Evolutionary conservation across 1,139 yeast species (phyloP).

Genomic region (Kodamaea sp.): DNA sequence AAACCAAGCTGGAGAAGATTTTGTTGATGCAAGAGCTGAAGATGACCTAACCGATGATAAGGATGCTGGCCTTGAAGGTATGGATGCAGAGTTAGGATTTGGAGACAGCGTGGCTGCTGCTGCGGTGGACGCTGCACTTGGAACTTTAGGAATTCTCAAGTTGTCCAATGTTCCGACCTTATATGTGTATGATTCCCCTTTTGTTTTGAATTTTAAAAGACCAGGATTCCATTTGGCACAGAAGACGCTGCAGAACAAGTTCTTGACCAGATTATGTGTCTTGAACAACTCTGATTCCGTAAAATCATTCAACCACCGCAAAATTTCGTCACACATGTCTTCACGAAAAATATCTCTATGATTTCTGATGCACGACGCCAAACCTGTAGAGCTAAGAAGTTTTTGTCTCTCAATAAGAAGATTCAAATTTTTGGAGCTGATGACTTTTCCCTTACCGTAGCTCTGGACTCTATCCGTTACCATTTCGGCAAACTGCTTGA

Average conservation of each 20-base stretch:
- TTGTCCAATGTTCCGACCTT: conserved; percentile 36
- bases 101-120: neutral
- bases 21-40: neutral
- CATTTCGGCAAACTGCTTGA: conserved; percentile 71
- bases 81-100: neutral
- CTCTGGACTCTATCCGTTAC: conserved; percentile 63
- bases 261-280: conserved; percentile 48
- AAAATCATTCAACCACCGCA: conserved; percentile 64
- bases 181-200: conserved; percentile 21
- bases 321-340: conserved; percentile 75
- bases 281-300: conserved; percentile 57
- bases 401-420: conserved; percentile 56
- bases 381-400: conserved; percentile 57
- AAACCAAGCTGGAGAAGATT: conserved; percentile 33
- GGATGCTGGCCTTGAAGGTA: neutral
- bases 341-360: conserved; percentile 75
- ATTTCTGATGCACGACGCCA: conserved; percentile 67
- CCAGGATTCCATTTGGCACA: conserved; percentile 60
- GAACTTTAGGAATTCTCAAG: conserved; percentile 39
- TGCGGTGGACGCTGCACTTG: conserved; percentile 8
- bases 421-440: conserved; percentile 53
- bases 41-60: neutral
- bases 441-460: conserved; percentile 70
- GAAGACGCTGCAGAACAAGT: conserved; percentile 56
- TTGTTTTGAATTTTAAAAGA: conserved; percentile 16